Base-by-base conservation (phyloP, 352 stramenopile species). In the Phytopythium sindhum region DNA sequence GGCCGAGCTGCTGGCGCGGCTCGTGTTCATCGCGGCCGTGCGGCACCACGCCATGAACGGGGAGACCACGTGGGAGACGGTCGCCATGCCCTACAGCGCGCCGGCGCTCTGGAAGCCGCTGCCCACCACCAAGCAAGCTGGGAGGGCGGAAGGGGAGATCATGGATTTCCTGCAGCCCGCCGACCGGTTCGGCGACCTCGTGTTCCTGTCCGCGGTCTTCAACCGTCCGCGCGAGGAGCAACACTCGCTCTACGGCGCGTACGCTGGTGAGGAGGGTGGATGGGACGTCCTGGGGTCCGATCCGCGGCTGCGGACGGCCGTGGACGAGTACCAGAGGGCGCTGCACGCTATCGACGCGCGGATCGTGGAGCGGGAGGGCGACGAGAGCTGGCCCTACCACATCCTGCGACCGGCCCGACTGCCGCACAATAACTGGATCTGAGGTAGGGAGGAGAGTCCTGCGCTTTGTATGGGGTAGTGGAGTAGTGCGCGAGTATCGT, bases 1-100 rank as follows among this genome's bases (percentile, higher is more conserved):
- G 29, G 60, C 50, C 8, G 51, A 73, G 21, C 61, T 81, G 2
- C 28, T 84, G 19, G 59, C 70, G 23, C 61, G 75, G 37, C 59
- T 84, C 15, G 56, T 79, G n/a, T 83, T 77, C 57, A 68, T 81
- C 57, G 68, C 61, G 15, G 59, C 68, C n/a, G 71, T 84, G 33
- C 73, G 74, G 41, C 78, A 84, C 62, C 75, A 87, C 67, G 69
- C 69, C n/a, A 84, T 83, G 78, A 85, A 83, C 60, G 75, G 75
- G 39, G 54, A 73, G 28, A 63, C 70, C 50, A 80, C 68, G 26
- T 87, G 75, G 78, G 72, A 81, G 59, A 69, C 67, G 2, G 57
- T 72, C 11, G 63, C 67, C 14, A 79, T 75, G 58, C 78, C 76
- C 1, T 85, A 72, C 67, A 80, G 69, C 54, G 75, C 70, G 17